Evolutionary conservation across 2,329 filamentous ascomycete genomes (phyloP).

Genomic region (Aspergillus texensis): DNA sequence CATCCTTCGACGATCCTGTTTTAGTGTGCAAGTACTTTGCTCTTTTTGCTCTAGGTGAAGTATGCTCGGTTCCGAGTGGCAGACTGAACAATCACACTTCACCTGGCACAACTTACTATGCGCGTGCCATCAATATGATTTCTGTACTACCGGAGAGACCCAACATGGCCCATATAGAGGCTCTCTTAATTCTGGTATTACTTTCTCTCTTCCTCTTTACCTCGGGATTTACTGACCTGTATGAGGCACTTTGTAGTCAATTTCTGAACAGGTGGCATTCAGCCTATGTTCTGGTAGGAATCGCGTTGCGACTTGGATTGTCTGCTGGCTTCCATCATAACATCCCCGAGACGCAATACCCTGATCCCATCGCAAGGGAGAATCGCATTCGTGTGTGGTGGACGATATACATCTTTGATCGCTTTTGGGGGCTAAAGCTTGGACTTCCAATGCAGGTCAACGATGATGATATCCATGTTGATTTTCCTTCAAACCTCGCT

Average conservation of each 20-base stretch:
- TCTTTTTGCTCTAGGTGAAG: background rate
- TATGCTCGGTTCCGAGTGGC: background rate
- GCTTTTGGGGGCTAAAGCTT: background rate
- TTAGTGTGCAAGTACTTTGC: background rate
- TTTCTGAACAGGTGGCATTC: background rate
- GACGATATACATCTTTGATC: background rate
- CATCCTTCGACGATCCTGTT: background rate
- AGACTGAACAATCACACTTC: background rate
- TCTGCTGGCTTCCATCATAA: background rate
- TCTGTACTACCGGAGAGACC: background rate
- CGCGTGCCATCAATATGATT: background rate
- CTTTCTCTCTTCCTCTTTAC: too few relatives aligned
- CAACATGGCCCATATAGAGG: background rate
- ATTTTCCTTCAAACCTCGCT: background rate
- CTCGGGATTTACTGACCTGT: too few relatives aligned
- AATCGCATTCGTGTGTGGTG: background rate
- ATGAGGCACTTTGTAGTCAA: background rate
- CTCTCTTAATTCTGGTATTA: background rate
- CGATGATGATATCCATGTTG: background rate
- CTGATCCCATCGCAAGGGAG: background rate
- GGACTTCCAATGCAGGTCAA: background rate
- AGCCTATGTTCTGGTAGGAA: background rate
- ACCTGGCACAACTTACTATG: background rate
- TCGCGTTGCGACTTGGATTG: background rate
- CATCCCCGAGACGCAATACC: background rate